These are phyloP conservation scores for Brassica juncea DNA, from an alignment of 345 rosid genomes.

Conservation along the genomic window DNA sequence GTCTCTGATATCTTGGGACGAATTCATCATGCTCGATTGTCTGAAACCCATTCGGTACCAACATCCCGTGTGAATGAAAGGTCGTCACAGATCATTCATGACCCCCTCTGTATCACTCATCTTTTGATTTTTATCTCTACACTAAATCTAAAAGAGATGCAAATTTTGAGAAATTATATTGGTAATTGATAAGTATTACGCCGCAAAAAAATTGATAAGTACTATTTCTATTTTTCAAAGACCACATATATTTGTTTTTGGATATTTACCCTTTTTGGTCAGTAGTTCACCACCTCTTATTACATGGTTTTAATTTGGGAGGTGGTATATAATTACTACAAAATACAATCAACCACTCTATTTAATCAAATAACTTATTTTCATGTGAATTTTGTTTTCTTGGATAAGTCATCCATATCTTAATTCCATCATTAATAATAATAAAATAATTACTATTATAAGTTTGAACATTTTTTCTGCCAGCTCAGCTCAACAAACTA, in stretches of 20 bases:
- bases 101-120: conserved; percentile 90
- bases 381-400: neutral
- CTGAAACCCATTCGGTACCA: conserved; percentile 69
- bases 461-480: too few relatives aligned
- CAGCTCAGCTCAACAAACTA: too few relatives aligned
- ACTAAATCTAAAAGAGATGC: too few relatives aligned
- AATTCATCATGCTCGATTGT: conserved; percentile 90
- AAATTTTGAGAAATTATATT: neutral
- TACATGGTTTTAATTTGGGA: neutral
- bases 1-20: conserved; percentile 77
- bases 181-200: neutral
- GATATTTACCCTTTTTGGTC: neutral
- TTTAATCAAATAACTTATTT: neutral
- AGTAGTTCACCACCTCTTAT: neutral
- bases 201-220: neutral
- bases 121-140: conserved; percentile 1
- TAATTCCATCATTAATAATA: too few relatives aligned
- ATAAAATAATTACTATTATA: too few relatives aligned
- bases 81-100: conserved; percentile 72
- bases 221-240: neutral
- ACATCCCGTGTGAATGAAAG: too few relatives aligned
- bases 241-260: neutral
- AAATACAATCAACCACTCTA: neutral
- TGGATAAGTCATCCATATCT: too few relatives aligned
- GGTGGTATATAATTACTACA: neutral